phyloP scores from a whole-genome alignment of 257 asterid species.

The Jasminum sambac region DNA sequence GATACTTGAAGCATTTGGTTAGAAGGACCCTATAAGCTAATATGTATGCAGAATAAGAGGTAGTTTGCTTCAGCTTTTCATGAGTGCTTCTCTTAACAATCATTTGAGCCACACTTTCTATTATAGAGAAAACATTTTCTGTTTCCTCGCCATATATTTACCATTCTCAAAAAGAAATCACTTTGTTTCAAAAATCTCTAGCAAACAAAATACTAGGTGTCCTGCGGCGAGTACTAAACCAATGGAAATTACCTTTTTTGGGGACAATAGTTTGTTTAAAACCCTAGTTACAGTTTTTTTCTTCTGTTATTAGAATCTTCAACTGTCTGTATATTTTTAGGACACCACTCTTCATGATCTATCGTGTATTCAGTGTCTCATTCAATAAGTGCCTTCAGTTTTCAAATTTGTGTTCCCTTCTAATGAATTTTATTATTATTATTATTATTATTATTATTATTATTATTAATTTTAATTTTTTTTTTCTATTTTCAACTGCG shows the following conservation, averaged over 20 bases:
- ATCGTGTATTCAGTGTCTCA: neutral
- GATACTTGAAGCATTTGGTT: slow-evolving; percentile 15
- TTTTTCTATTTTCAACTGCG: neutral
- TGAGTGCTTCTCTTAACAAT: too few species aligned
- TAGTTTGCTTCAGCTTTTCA: too few species aligned
- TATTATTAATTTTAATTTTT: too few species aligned
- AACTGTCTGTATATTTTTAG: neutral
- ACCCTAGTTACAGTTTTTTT: neutral
- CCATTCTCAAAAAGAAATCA: too few species aligned
- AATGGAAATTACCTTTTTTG: neutral
- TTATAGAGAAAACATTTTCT: too few species aligned
- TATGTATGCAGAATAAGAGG: neutral
- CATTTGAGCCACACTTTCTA: too few species aligned
- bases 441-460: too few species aligned
- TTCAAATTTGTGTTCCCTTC: neutral
- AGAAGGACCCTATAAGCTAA: neutral
- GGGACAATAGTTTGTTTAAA: neutral
- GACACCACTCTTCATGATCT: neutral
- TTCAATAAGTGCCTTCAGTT: neutral
- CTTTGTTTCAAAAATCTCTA: too few species aligned
- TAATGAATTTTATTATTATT: neutral
- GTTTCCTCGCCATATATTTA: too few species aligned
- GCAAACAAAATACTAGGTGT: too few species aligned
- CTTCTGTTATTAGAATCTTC: neutral
- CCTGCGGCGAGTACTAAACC: neutral